Base-by-base conservation (phyloP, 192 early-diverging fungal species). In the Coemansia sp. region DNA sequence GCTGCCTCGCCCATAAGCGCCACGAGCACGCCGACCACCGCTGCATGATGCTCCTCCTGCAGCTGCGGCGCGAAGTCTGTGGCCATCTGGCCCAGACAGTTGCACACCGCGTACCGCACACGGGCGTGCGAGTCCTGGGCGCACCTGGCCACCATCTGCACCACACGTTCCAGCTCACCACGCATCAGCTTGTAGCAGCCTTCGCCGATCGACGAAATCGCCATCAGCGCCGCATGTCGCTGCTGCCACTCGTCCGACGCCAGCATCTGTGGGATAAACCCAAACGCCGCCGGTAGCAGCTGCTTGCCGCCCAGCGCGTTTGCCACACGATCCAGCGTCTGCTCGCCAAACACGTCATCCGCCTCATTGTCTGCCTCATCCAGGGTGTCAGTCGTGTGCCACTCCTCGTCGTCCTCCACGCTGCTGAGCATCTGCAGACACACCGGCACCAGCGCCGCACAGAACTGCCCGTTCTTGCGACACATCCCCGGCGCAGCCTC, bases 11-110 rank as follows among this genome's bases (percentile, higher is more conserved):
- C 91, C 92, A 99, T 93, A 53, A 90, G 84, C 2, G 94, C 90
- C 27, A 99, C 88, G 44, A 99, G 84, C 54, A 85, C 81, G 25
- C 85, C 77, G 32, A 98, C 82, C 4, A 93, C 84, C n/a, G 77
- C 55, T 25, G 85, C 75, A 64, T 92, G 87, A 78, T 84, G 88
- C 71, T 89, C 83, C 74, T 86, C 86, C 73, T 93, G 92, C 34
- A 94, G 68, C 19, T 64, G 64, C 25, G 87, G 86, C 58, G 94
- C 87, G 78, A 98, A 99, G 81, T 99, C 98, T 0, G 93, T 97
- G 52, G 91, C 90, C 91, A 99, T 93, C 79, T 99, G 98, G 14
- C 98, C 98, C 19, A 98, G 78, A 60, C 93, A 90, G 78, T 97
- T 97, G 81, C 94, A 97, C 47, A 92, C 91, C 49, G 98, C 95